These are phyloP conservation scores for Rhizopogon sp. DNA, from an alignment of 768 basidiomycete species.

Conservation along the genomic window DNA sequence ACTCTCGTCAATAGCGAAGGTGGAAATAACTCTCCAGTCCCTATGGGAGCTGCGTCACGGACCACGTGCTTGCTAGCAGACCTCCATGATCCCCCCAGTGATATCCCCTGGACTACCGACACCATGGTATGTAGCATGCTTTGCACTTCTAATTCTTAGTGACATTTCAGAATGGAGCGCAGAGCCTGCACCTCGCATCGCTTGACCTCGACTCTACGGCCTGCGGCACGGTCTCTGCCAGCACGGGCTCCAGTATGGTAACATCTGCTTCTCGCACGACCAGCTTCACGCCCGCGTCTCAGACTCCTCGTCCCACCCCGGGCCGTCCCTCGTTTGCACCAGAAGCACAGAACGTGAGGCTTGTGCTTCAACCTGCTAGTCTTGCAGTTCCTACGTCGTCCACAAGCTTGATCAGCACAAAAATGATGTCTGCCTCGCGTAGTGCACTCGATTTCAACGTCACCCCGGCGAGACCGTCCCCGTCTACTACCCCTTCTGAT, in stretches of 20 bases:
- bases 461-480: constrained; percentile 8
- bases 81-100: constrained; percentile 9
- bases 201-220: constrained; percentile 13
- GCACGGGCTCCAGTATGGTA: neutral
- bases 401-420: neutral
- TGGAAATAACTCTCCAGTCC: constrained; percentile 23
- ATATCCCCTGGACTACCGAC: constrained; percentile 39
- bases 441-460: constrained; percentile 19
- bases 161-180: neutral
- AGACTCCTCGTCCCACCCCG: constrained; percentile 3
- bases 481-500: neutral
- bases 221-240: constrained; percentile 3
- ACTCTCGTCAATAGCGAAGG: constrained; percentile 19
- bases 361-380: constrained; percentile 44
- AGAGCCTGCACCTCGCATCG: constrained; percentile 17
- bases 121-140: constrained; percentile 37
- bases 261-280: constrained; percentile 10
- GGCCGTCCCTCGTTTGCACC: constrained; percentile 1
- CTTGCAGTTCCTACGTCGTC: constrained; percentile 22
- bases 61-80: too few relatives aligned
- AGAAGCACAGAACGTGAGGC: constrained; percentile 35
- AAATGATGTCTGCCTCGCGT: neutral
- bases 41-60: constrained; percentile 1
- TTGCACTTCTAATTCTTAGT: neutral
- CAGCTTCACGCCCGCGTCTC: constrained; percentile 7